Evolutionary conservation across 768 basidiomycete species (phyloP).

Genomic region (Naganishia onofrii): DNA sequence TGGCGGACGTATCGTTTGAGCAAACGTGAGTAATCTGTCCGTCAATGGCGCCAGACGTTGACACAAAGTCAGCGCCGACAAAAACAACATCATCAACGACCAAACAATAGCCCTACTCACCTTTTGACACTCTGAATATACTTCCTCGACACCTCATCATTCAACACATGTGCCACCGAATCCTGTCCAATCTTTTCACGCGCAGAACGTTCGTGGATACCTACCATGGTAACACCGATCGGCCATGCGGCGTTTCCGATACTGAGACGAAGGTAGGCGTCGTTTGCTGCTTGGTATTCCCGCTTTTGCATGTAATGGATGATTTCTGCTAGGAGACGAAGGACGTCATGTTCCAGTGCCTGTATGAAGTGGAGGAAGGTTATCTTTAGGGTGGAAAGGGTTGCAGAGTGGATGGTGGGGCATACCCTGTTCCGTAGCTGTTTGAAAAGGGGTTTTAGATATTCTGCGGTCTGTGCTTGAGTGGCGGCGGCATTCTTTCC

Average conservation of each 20-base stretch:
- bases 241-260: constrained; percentile 99
- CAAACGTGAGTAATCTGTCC: constrained; percentile 81
- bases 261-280: constrained; percentile 90
- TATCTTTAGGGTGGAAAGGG: neutral
- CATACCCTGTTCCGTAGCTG: constrained; percentile 78
- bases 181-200: constrained; percentile 97
- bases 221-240: constrained; percentile 99
- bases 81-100: too few relatives aligned
- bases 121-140: constrained; percentile 97
- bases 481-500: constrained; percentile 93
- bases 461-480: constrained; percentile 91
- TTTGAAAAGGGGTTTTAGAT: constrained; percentile 95
- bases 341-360: constrained; percentile 79
- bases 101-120: constrained; percentile 52
- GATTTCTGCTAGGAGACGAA: constrained; percentile 82
- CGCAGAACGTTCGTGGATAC: constrained; percentile 96
- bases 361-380: constrained; percentile 31
- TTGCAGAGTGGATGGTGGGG: constrained; percentile 28
- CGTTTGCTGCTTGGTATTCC: constrained; percentile 92
- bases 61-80: neutral
- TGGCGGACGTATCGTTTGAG: constrained; percentile 93
- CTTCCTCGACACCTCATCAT: constrained; percentile 97
- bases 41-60: neutral
- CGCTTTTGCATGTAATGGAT: constrained; percentile 95
- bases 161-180: constrained; percentile 95